Percentiles rank a stretch among this genome's conserved stretches.
Evolutionary conservation across 768 basidiomycete species (phyloP).

Genomic region (Ephemerocybe angulata): DNA sequence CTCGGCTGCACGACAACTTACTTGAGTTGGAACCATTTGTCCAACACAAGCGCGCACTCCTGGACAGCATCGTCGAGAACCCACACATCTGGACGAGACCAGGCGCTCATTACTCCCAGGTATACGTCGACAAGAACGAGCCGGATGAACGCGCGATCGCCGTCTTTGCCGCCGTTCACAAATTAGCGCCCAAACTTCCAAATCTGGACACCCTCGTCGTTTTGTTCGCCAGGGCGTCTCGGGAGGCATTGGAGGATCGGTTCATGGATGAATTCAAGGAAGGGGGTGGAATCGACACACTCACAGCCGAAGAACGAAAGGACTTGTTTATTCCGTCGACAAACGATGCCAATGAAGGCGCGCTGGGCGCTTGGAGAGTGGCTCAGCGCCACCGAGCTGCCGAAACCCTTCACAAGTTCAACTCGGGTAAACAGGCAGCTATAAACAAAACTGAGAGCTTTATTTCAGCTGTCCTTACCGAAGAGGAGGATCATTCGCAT

Average conservation of each 20-base stretch:
- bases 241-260: slow-evolving; percentile 16
- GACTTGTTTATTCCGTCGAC: slow-evolving; percentile 18
- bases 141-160: slow-evolving; percentile 8
- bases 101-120: slow-evolving; percentile 7
- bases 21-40: slow-evolving; percentile 21
- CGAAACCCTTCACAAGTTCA: slow-evolving; percentile 16
- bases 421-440: slow-evolving; percentile 1
- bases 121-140: slow-evolving; percentile 11
- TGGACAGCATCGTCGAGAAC: slow-evolving; percentile 12
- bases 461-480: not conserved
- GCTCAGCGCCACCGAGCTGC: not conserved
- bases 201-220: slow-evolving; percentile 11
- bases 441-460: slow-evolving; percentile 13
- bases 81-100: slow-evolving; percentile 15
- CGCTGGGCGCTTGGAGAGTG: slow-evolving; percentile 14
- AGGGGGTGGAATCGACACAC: slow-evolving; percentile 15
- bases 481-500: slow-evolving; percentile 7
- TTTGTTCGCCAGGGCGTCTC: slow-evolving; percentile 19
- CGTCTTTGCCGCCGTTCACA: slow-evolving; percentile 13
- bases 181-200: slow-evolving; percentile 10
- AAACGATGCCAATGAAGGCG: slow-evolving; percentile 28
- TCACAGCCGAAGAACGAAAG: slow-evolving; percentile 5
- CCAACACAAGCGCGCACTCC: slow-evolving; percentile 10
- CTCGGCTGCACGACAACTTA: slow-evolving; percentile 19
- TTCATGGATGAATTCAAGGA: slow-evolving; percentile 24